phyloP scores from a whole-genome alignment of 2,329 filamentous ascomycete species.

The Diaporthe helianthi region DNA sequence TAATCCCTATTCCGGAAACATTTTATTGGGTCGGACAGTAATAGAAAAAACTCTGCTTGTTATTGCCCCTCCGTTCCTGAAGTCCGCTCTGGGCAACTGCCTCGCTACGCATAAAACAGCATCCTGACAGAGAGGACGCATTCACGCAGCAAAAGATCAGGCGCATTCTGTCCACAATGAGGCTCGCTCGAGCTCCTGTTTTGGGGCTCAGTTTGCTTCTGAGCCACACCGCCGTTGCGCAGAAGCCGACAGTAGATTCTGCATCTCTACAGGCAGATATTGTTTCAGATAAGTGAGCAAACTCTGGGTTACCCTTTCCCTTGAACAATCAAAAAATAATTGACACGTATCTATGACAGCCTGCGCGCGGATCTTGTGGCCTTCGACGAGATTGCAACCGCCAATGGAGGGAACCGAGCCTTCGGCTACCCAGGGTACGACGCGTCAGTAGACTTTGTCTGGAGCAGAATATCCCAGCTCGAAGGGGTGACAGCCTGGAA shows the following conservation, averaged over 20 bases:
- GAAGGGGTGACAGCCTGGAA: constrained; percentile 9
- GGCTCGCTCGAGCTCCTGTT: background rate
- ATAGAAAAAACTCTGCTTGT: too few relatives aligned
- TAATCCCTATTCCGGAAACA: too few relatives aligned
- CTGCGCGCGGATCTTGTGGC: background rate
- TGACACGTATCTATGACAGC: background rate
- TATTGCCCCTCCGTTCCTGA: too few relatives aligned
- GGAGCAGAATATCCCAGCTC: constrained; percentile 1
- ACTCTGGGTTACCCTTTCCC: background rate
- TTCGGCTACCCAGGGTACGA: constrained; percentile 12
- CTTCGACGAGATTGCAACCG: constrained; percentile 15
- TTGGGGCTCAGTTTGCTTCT: background rate
- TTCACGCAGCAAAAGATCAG: background rate
- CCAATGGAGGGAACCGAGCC: constrained; percentile 7
- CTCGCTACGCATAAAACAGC: too few relatives aligned
- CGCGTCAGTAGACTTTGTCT: constrained; percentile 19
- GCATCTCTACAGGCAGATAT: constrained; percentile 6
- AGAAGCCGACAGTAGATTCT: constrained; percentile 6
- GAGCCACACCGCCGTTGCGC: background rate
- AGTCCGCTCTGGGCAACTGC: too few relatives aligned
- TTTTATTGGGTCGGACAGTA: too few relatives aligned
- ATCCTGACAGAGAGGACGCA: background rate
- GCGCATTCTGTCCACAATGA: background rate
- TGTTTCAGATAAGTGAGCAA: background rate
- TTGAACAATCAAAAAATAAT: too few relatives aligned